Evolutionary conservation across 805 yeast genomes (phyloP).

Genomic region (Lachancea waltii): DNA sequence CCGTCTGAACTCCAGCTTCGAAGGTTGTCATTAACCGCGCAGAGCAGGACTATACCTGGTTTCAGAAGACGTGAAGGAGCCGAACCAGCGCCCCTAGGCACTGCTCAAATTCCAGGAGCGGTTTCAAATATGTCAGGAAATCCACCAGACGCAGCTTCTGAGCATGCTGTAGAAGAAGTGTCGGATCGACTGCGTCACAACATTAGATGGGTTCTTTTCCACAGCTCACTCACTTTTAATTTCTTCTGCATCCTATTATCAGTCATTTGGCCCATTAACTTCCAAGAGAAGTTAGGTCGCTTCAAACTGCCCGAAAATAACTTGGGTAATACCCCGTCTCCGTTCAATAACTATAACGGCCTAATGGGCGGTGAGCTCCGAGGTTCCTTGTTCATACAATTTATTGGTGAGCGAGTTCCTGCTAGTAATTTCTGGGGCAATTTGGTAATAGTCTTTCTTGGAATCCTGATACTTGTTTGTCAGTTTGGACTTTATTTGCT

Average conservation of each 20-base stretch:
- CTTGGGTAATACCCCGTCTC: constrained; percentile 29
- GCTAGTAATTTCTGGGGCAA: constrained; percentile 30
- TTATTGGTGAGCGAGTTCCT: constrained; percentile 43
- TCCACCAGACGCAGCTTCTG: no score
- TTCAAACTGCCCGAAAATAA: constrained; percentile 18
- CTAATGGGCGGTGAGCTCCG: constrained; percentile 26
- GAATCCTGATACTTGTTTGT: constrained; percentile 25
- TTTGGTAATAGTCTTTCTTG: constrained; percentile 25
- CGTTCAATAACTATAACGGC: constrained; percentile 22
- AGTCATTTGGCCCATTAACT: constrained; percentile 30
- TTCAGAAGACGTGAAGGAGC: neutral
- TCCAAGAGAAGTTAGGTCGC: constrained; percentile 31
- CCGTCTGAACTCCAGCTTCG: constrained; percentile 29
- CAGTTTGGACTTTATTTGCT: constrained; percentile 22
- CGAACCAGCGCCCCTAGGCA: neutral
- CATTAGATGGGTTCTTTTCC: constrained; percentile 16
- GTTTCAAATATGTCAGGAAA: no score
- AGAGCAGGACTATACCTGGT: constrained; percentile 1
- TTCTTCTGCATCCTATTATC: constrained; percentile 15
- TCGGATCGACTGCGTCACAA: neutral
- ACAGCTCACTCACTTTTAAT: constrained; percentile 24
- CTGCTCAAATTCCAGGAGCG: neutral
- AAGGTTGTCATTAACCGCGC: constrained; percentile 8
- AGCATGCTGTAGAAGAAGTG: neutral
- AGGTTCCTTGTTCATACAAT: constrained; percentile 38